Conservation (phyloP, 2,329 filamentous ascomycete genomes). For the Phyllosticta capitalensis region DNA sequence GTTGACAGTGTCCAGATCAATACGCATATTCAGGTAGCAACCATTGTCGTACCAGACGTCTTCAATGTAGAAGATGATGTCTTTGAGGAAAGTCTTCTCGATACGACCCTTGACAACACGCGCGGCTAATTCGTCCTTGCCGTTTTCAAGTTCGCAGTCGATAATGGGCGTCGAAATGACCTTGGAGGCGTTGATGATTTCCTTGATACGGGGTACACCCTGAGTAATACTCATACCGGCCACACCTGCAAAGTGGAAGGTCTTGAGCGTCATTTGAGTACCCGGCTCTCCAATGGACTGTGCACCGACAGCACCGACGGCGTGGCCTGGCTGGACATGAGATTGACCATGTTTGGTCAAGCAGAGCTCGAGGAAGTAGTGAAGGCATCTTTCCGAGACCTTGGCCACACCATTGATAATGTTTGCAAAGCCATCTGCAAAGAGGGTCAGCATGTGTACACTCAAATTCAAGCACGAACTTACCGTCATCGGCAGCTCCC, state of each 20-base stretch:
- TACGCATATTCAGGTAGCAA: slow-evolving; percentile 68
- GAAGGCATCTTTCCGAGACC: slow-evolving; percentile 64
- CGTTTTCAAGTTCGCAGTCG: slow-evolving; percentile 71
- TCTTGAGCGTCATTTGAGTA: slow-evolving; percentile 98
- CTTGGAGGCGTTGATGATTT: slow-evolving; percentile 98
- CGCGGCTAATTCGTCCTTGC: slow-evolving; percentile 66
- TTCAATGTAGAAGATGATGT: slow-evolving; percentile 71
- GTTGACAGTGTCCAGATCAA: slow-evolving; percentile 70
- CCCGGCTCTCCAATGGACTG: slow-evolving; percentile 97
- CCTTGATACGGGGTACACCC: slow-evolving; percentile 98
- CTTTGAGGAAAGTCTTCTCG: slow-evolving; percentile 84
- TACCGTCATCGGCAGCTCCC: slow-evolving; percentile 1
- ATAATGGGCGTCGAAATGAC: slow-evolving; percentile 92
- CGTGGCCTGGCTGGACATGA: slow-evolving; percentile 87
- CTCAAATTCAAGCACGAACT: neutral
- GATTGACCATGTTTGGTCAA: slow-evolving; percentile 85
- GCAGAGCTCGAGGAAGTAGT: slow-evolving; percentile 70
- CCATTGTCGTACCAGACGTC: slow-evolving; percentile 76
- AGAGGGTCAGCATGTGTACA: neutral
- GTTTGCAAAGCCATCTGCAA: slow-evolving; percentile 3
- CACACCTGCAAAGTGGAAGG: slow-evolving; percentile 99
- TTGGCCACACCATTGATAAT: slow-evolving; percentile 64
- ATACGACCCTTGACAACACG: slow-evolving; percentile 86
- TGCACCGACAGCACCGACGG: slow-evolving; percentile 89
- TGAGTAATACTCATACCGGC: slow-evolving; percentile 99